These are phyloP conservation scores for Vitis rotundifolia DNA, from an alignment of 164 flowering plant species.

Conservation along the genomic window DNA sequence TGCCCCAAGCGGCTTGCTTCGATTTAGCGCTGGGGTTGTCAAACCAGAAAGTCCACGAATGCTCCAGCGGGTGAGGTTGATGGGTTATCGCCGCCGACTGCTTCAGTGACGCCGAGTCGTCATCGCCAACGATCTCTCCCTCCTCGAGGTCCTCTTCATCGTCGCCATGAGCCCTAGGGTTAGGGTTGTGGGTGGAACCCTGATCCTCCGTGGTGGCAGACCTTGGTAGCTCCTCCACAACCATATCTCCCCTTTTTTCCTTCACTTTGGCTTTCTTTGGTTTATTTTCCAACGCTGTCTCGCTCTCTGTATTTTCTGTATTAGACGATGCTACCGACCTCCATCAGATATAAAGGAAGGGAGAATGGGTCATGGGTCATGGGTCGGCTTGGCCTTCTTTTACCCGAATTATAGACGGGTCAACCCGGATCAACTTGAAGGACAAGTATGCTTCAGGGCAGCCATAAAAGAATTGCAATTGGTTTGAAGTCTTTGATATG, in stretches of 20 bases:
- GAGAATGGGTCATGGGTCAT: too few relatives aligned
- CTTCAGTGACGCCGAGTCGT: slow-evolving; percentile 20
- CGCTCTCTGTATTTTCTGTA: background rate
- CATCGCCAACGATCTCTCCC: slow-evolving; percentile 63
- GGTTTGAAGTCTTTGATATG: too few relatives aligned
- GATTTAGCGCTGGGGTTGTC: slow-evolving; percentile 63
- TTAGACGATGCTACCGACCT: too few relatives aligned
- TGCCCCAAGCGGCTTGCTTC: slow-evolving; percentile 78
- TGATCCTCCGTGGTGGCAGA: slow-evolving; percentile 7
- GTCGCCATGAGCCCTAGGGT: slow-evolving; percentile 5
- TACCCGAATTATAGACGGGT: too few relatives aligned
- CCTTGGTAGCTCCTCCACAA: slow-evolving; percentile 17
- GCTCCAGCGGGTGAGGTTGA: slow-evolving; percentile 61
- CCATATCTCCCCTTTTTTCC: background rate
- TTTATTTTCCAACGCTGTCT: background rate
- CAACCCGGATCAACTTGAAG: too few relatives aligned
- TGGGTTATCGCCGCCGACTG: slow-evolving; percentile 10
- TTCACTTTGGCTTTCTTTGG: too few relatives aligned
- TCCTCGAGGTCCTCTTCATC: slow-evolving; percentile 52
- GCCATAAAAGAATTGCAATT: too few relatives aligned
- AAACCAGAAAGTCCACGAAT: slow-evolving; percentile 96
- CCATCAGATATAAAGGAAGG: too few relatives aligned
- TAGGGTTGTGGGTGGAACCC: slow-evolving; percentile 2
- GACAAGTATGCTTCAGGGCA: too few relatives aligned
- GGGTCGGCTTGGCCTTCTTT: too few relatives aligned